phyloP scores from a whole-genome alignment of 176 grass and related monocot genomes.

The Bolboschoenus planiculmis region DNA sequence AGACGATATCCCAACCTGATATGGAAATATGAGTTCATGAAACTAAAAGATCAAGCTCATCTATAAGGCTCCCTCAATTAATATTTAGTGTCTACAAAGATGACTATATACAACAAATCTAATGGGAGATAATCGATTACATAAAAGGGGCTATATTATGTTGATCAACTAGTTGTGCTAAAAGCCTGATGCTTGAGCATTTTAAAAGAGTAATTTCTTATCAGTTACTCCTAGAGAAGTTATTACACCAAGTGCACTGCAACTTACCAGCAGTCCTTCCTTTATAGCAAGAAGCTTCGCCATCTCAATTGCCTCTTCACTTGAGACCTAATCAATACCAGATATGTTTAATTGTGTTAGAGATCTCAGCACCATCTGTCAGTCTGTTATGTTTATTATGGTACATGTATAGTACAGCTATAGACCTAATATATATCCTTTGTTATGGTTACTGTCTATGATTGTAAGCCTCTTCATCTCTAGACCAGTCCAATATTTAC shows the following conservation, averaged over 20 bases:
- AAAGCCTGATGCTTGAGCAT: not conserved
- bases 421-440: not conserved
- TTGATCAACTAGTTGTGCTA: not conserved
- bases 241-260: not conserved
- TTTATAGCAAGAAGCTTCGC: constrained; percentile 50
- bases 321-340: constrained; percentile 29
- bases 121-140: not conserved
- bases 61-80: not conserved
- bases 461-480: not conserved
- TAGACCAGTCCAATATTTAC: not conserved
- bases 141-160: not conserved
- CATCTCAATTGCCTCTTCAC: constrained; percentile 46
- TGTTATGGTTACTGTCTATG: not conserved
- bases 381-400: not conserved
- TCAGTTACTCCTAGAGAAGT: not conserved
- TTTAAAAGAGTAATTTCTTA: not conserved
- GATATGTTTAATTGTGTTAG: not conserved
- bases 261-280: constrained; percentile 45
- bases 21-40: not conserved
- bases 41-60: not conserved
- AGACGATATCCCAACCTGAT: constrained; percentile 50
- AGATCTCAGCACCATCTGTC: not conserved
- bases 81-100: not conserved
- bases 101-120: not conserved
- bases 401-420: not conserved